Evolutionary conservation across 805 yeast genomes (phyloP).

Genomic region (Starmerella riodocensis): DNA sequence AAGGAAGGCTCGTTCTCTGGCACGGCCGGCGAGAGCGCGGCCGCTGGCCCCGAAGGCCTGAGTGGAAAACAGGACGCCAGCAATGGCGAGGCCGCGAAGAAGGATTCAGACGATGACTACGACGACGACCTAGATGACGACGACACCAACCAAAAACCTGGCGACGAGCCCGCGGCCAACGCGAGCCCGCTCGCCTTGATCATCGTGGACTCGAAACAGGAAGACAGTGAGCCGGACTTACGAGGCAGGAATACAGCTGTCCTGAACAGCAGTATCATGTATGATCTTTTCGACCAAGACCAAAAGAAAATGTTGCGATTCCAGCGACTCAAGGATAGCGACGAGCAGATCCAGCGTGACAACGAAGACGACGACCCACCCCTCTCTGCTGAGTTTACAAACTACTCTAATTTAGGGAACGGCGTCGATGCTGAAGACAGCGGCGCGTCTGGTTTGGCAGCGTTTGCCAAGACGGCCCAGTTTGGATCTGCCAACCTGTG

Average conservation of each 20-base stretch:
- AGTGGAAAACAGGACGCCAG: too few relatives aligned
- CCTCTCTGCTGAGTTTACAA: constrained; percentile 8
- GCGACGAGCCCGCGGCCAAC: constrained; percentile 23
- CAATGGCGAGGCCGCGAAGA: constrained; percentile 21
- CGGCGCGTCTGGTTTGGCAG: constrained; percentile 5
- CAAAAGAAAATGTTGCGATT: constrained; percentile 62
- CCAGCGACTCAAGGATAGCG: constrained; percentile 65
- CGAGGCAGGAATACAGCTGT: constrained; percentile 26
- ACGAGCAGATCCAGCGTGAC: constrained; percentile 39
- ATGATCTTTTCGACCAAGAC: constrained; percentile 57
- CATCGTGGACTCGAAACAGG: constrained; percentile 16
- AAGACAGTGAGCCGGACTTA: constrained; percentile 18
- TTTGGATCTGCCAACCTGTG: constrained; percentile 66
- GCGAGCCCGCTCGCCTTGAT: constrained; percentile 17
- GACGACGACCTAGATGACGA: constrained; percentile 33
- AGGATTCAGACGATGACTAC: constrained; percentile 30
- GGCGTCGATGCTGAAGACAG: constrained; percentile 11
- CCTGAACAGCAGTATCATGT: constrained; percentile 40
- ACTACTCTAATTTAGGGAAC: not conserved
- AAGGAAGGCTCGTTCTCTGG: not conserved
- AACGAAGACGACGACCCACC: constrained; percentile 10
- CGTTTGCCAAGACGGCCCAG: constrained; percentile 29
- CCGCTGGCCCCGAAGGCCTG: too few relatives aligned
- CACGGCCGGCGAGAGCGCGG: too few relatives aligned
- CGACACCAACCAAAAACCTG: constrained; percentile 23